Conservation (phyloP, 2,329 filamentous ascomycete genomes). For the Hypomyces rosellus region DNA sequence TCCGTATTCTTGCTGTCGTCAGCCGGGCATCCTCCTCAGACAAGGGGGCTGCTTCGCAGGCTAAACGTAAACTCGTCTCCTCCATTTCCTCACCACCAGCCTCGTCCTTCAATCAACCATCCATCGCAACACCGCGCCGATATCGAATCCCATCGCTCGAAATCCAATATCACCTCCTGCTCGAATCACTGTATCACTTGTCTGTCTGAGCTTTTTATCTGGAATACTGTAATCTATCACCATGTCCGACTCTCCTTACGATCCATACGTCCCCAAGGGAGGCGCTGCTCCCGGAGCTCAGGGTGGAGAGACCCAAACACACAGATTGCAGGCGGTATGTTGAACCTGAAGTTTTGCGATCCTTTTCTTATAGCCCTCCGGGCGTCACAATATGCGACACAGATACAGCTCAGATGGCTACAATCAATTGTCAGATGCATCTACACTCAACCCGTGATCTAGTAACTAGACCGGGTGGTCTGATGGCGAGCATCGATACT, state of each 20-base stretch:
- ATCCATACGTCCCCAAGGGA: conserved; percentile 80
- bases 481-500: no score
- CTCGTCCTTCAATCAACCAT: conserved; percentile 15
- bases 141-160: conserved; percentile 8
- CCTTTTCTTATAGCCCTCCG: no score
- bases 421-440: no score
- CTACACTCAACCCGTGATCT: no score
- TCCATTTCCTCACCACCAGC: conserved; percentile 12
- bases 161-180: not conserved
- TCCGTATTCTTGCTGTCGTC: conserved; percentile 20
- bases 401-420: no score
- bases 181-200: not conserved
- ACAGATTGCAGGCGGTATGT: not conserved
- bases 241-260: conserved; percentile 65
- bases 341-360: no score
- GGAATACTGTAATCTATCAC: conserved; percentile 16
- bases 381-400: no score
- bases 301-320: conserved; percentile 1
- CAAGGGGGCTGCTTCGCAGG: conserved; percentile 8
- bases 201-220: not conserved
- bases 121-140: conserved; percentile 17
- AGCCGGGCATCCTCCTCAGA: conserved; percentile 16
- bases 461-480: no score
- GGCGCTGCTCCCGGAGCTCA: conserved; percentile 33
- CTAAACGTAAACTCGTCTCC: conserved; percentile 15